phyloP scores from a whole-genome alignment of 2,329 filamentous ascomycete genomes.

The Ascocoryne sarcoides region DNA sequence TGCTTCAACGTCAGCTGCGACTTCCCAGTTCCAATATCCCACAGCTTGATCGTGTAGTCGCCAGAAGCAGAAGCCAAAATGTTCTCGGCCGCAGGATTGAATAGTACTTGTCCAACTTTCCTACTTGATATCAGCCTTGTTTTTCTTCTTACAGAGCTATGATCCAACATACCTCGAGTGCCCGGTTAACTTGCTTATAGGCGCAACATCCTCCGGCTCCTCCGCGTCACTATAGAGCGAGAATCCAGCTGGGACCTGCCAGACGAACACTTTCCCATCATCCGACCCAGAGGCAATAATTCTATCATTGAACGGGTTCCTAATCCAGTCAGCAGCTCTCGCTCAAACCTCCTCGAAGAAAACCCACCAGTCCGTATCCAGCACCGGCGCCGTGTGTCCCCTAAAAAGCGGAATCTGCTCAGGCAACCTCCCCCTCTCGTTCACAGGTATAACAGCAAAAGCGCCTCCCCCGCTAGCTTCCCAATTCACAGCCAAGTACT shows the following conservation, averaged over 20 bases:
- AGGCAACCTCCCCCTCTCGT: slow-evolving; percentile 82
- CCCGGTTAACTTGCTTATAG: slow-evolving; percentile 72
- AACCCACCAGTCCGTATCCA: slow-evolving; percentile 90
- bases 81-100: slow-evolving; percentile 94
- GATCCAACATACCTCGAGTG: slow-evolving; percentile 77
- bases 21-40: slow-evolving; percentile 80
- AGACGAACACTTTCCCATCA: slow-evolving; percentile 94
- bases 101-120: slow-evolving; percentile 96
- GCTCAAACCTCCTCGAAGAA: slow-evolving; percentile 1
- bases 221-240: slow-evolving; percentile 77
- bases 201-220: slow-evolving; percentile 71
- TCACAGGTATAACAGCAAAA: slow-evolving; percentile 88
- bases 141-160: background rate
- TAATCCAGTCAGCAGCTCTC: slow-evolving; percentile 33
- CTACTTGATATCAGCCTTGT: slow-evolving; percentile 39
- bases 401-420: slow-evolving; percentile 92
- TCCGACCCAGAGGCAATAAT: slow-evolving; percentile 91
- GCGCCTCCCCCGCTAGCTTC: slow-evolving; percentile 91
- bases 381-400: slow-evolving; percentile 87
- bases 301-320: slow-evolving; percentile 93
- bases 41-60: slow-evolving; percentile 90
- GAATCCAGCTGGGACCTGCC: slow-evolving; percentile 87
- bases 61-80: slow-evolving; percentile 92
- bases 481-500: slow-evolving; percentile 98
- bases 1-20: slow-evolving; percentile 71